Base-by-base conservation (phyloP, 148 eudicot genomes). In the Chenopodium suecicum region DNA sequence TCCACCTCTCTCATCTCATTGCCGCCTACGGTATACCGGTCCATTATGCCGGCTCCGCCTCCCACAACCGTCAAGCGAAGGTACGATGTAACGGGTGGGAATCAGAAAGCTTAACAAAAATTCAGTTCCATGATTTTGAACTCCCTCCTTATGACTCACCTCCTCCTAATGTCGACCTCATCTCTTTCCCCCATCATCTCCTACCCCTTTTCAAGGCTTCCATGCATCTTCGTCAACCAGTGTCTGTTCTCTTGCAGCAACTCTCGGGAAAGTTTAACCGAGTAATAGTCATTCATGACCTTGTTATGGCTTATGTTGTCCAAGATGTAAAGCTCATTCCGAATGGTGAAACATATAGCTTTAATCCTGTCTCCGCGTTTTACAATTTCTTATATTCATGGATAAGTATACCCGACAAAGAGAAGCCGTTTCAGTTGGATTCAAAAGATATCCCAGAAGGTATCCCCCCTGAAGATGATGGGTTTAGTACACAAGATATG, bases 391-490 rank as follows among this genome's bases (percentile, higher is more conserved):
- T 63, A 14, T n/a, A 62, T 9, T 41, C 44, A 22, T 84, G 81
- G 83, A 81, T 73, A 19, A 64, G 13, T 17, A 73, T 77, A 13
- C 52, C 69, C 22, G 75, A 69, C 25, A 34, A 66, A 66, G 37
- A 25, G 7, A 83, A 71, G 23, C 88, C 91, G 9, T 81, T 75
- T 56, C n/a, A 29, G 50, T 23, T 80, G 2, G 83, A 82, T 23
- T 60, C 80, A 44, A 66, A 66, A 5, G 83, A 76, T 69, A 7
- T 75, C 41, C 77, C 75, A 0, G 41, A 32, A n/a, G 14, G 27
- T 12, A 32, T 83, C 0, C 91, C 91, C 3, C 72, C 89, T 1
- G 5, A 4, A 1, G 86, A 87, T 12, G 87, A 25, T 25, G 88
- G 4, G 85, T 27, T 27, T 73, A 25, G 25, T 10, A 67, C 86